These are phyloP conservation scores for Chloropicon primus DNA, from an alignment of 139 green algal genomes.

Conservation along the genomic window DNA sequence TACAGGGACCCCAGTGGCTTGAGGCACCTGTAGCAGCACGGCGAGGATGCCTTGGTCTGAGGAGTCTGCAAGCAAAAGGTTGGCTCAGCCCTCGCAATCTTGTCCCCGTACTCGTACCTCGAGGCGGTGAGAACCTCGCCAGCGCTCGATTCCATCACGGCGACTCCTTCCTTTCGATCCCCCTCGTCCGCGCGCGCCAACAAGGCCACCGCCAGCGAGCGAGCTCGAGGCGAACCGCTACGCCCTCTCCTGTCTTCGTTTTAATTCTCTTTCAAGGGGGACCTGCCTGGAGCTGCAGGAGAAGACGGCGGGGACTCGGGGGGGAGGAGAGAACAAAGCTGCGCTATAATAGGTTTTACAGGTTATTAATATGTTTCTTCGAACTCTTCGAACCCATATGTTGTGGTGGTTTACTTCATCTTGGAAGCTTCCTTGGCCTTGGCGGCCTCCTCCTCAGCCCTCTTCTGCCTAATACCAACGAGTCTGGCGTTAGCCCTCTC, in stretches of 20 bases:
- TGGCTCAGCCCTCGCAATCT: not conserved
- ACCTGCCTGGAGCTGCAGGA: too few species aligned
- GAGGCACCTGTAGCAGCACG: not conserved
- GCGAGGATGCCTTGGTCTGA: not conserved
- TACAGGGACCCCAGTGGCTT: not conserved
- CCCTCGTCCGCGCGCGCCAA: too few species aligned
- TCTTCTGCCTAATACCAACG: conserved; percentile 73
- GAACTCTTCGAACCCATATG: too few species aligned
- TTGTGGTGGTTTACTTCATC: not conserved
- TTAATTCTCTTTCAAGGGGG: too few species aligned
- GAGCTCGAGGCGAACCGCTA: too few species aligned
- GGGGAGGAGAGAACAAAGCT: too few species aligned
- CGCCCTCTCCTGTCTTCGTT: too few species aligned
- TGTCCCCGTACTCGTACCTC: not conserved
- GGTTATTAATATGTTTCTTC: not conserved
- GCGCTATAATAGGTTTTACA: too few species aligned
- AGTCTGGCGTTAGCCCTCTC: conserved; percentile 79
- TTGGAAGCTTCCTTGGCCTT: conserved; percentile 49
- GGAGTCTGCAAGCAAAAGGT: not conserved
- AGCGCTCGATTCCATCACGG: not conserved
- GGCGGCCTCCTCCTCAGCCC: conserved; percentile 50
- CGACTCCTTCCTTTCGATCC: not conserved
- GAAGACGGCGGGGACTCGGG: too few species aligned
- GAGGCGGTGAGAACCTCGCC: not conserved
- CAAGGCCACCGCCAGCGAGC: too few species aligned